Conservation (phyloP, 495 filamentous ascomycete genomes). For the Cudoniella acicularis region DNA sequence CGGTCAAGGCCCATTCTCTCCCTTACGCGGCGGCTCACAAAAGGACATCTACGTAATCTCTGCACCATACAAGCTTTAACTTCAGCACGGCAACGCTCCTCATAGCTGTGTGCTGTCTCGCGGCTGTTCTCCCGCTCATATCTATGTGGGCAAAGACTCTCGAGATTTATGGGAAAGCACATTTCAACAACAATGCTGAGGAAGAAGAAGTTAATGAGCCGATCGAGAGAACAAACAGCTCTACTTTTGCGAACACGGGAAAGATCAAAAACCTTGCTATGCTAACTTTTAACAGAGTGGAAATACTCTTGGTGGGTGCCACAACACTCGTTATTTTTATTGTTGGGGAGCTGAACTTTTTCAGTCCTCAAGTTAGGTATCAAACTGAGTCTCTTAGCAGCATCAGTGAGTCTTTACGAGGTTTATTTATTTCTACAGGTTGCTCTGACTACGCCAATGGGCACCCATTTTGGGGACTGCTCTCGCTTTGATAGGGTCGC, state of each 20-base stretch:
- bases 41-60: constrained; percentile 56
- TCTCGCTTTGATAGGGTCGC: constrained; percentile 50
- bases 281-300: constrained; percentile 41
- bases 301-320: constrained; percentile 49
- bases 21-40: constrained; percentile 42
- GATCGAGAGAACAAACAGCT: constrained; percentile 52
- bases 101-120: constrained; percentile 57
- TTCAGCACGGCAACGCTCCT: constrained; percentile 53
- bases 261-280: constrained; percentile 41
- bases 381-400: constrained; percentile 53
- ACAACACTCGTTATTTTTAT: constrained; percentile 52
- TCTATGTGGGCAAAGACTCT: constrained; percentile 58
- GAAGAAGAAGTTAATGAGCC: constrained; percentile 32
- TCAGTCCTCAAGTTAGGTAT: constrained; percentile 42
- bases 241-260: constrained; percentile 43
- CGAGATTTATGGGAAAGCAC: constrained; percentile 48
- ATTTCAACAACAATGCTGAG: constrained; percentile 26
- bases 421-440: constrained; percentile 14
- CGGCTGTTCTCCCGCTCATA: constrained; percentile 52
- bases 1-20: constrained; percentile 40
- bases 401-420: constrained; percentile 38
- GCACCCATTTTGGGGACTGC: constrained; percentile 50
- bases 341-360: constrained; percentile 57
- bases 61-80: constrained; percentile 40
- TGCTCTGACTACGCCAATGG: constrained; percentile 45